Evolutionary conservation across 140 eudicot genomes (phyloP).

Genomic region (Eryngium alpinum): DNA sequence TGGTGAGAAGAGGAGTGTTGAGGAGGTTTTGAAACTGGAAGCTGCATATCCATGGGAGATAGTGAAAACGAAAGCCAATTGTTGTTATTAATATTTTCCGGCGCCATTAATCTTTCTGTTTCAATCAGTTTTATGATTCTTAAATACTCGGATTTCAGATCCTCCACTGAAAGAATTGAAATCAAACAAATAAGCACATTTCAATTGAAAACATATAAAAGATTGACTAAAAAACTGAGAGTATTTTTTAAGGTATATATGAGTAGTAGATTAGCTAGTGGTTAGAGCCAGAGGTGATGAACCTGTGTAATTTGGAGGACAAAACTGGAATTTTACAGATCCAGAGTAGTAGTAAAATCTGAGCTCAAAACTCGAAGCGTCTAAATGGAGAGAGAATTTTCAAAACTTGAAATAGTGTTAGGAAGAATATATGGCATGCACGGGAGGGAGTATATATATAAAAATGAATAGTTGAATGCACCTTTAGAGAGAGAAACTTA

Average conservation of each 20-base stretch:
- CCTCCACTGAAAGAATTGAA: neutral
- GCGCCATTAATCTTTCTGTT: conserved; percentile 55
- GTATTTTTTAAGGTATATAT: too few relatives aligned
- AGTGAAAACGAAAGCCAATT: conserved; percentile 94
- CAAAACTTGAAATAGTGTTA: conserved; percentile 3
- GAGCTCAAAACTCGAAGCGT: neutral
- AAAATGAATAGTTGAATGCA: neutral
- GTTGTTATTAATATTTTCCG: conserved; percentile 31
- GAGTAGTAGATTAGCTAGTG: too few relatives aligned
- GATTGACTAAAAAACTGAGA: neutral
- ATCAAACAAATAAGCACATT: neutral
- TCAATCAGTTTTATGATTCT: neutral
- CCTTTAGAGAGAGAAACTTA: too few relatives aligned
- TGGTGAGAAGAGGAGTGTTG: conserved; percentile 23
- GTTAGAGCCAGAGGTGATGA: too few relatives aligned
- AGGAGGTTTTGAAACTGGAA: conserved; percentile 39
- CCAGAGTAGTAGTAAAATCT: neutral
- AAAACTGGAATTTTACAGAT: neutral
- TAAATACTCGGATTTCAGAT: neutral
- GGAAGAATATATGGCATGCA: neutral
- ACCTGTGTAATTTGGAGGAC: neutral
- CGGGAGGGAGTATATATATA: neutral
- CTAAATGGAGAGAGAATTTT: conserved; percentile 2
- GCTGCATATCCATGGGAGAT: conserved; percentile 76
- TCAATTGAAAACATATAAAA: neutral